phyloP scores from a whole-genome alignment of 2,329 filamentous ascomycete species.

The Aspergillus chevalieri region DNA sequence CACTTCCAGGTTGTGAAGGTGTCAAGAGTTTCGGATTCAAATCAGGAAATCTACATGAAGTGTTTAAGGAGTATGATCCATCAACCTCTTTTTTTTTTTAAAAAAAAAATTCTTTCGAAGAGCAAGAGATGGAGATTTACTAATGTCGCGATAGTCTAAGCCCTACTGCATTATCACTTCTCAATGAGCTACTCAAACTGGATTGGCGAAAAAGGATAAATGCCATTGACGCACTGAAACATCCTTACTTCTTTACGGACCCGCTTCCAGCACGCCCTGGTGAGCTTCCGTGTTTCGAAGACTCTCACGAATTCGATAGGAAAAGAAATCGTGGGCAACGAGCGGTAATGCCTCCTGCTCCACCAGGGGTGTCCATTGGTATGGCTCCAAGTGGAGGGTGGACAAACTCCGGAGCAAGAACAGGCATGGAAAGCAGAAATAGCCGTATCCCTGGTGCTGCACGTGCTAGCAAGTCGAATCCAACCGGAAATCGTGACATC shows the following conservation, averaged over 20 bases:
- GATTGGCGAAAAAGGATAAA: constrained; percentile 88
- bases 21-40: constrained; percentile 57
- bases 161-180: constrained; percentile 66
- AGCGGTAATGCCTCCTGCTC: constrained; percentile 77
- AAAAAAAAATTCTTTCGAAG: no score
- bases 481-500: constrained; percentile 16
- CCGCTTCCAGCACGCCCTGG: constrained; percentile 75
- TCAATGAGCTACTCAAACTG: constrained; percentile 76
- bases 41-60: constrained; percentile 61
- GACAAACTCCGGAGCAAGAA: constrained; percentile 28
- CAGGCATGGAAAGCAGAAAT: constrained; percentile 24
- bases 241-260: constrained; percentile 78
- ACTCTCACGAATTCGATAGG: constrained; percentile 93
- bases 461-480: constrained; percentile 24
- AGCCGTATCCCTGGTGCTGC: constrained; percentile 31
- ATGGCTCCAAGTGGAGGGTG: constrained; percentile 58
- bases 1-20: constrained; percentile 72
- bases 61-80: constrained; percentile 67
- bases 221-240: constrained; percentile 85
- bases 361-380: constrained; percentile 84
- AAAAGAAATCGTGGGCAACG: constrained; percentile 84
- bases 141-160: constrained; percentile 48
- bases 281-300: constrained; percentile 86
- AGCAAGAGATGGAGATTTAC: neutral
- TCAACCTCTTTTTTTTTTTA: no score